These are phyloP conservation scores for Avena sativa DNA, from an alignment of 176 grass and related monocot species.

Conservation along the genomic window DNA sequence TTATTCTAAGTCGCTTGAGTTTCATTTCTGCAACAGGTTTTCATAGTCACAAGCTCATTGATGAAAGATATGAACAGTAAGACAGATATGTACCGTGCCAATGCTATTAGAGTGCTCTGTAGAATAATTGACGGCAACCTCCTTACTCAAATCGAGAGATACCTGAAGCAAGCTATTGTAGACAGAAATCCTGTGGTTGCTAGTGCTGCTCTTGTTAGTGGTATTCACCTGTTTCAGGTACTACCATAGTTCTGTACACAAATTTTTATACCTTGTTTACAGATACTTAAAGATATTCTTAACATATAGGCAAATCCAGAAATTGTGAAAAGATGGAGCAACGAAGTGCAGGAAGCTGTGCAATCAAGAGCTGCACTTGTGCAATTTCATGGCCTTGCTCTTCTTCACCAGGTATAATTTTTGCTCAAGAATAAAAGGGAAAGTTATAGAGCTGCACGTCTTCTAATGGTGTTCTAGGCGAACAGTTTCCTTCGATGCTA, in stretches of 20 bases:
- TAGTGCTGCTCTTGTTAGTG: conserved; percentile 97
- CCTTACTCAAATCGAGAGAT: conserved; percentile 96
- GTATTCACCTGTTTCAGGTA: conserved; percentile 92
- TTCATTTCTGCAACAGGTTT: conserved; percentile 61
- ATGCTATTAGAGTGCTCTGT: conserved; percentile 97
- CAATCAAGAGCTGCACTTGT: conserved; percentile 96
- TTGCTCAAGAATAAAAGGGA: conserved; percentile 22
- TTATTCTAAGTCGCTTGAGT: conserved; percentile 32
- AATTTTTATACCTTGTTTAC: conserved; percentile 2
- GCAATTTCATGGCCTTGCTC: conserved; percentile 95
- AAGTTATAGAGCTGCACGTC: neutral
- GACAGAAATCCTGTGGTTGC: conserved; percentile 96
- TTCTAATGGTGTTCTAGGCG: conserved; percentile 28
- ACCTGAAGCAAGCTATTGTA: conserved; percentile 98
- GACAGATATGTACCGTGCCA: conserved; percentile 96
- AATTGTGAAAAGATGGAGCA: conserved; percentile 98
- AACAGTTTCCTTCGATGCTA: neutral
- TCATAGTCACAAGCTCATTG: conserved; percentile 98
- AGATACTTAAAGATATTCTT: neutral
- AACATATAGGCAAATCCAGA: conserved; percentile 77
- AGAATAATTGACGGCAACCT: conserved; percentile 90
- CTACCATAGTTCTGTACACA: conserved; percentile 33
- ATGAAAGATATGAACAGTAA: conserved; percentile 99
- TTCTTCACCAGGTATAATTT: conserved; percentile 84
- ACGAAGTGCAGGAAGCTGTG: conserved; percentile 97